These are phyloP conservation scores for Globisporangium cystogenes DNA, from an alignment of 352 stramenopile species.

Conservation along the genomic window DNA sequence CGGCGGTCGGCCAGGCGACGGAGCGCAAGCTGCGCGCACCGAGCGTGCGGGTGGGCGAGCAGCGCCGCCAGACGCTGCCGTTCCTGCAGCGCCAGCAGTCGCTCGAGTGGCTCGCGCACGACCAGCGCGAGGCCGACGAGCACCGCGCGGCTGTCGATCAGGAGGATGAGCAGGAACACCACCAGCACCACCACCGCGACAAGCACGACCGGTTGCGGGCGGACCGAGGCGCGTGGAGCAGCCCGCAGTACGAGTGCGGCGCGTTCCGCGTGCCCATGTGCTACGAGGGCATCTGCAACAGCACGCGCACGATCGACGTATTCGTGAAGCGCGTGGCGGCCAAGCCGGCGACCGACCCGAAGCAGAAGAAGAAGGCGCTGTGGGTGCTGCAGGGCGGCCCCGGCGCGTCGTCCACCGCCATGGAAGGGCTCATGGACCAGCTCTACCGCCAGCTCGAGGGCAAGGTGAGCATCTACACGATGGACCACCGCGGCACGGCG, in stretches of 20 bases:
- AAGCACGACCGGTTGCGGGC: neutral
- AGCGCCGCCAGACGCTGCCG: conserved; percentile 13
- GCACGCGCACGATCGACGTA: conserved; percentile 18
- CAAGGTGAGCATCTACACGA: conserved; percentile 57
- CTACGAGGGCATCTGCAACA: conserved; percentile 24
- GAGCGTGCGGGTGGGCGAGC: conserved; percentile 7
- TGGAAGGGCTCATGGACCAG: conserved; percentile 56
- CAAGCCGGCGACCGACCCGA: neutral
- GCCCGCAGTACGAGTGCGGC: conserved; percentile 21
- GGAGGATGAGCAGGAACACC: neutral
- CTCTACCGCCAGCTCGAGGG: conserved; percentile 46
- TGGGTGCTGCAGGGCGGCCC: conserved; percentile 72
- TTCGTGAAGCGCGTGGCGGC: conserved; percentile 56
- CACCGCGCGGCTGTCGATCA: neutral
- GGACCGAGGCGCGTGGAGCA: neutral
- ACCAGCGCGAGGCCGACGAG: neutral
- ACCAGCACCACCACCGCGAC: neutral
- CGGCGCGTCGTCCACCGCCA: conserved; percentile 61
- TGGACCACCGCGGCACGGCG: conserved; percentile 61
- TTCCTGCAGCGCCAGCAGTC: conserved; percentile 19
- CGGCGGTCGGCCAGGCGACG: neutral
- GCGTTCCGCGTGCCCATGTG: conserved; percentile 26
- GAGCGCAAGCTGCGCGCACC: conserved; percentile 1
- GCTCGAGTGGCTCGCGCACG: conserved; percentile 11
- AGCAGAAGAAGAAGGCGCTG: conserved; percentile 31